Evolutionary conservation across 2,329 filamentous ascomycete genomes (phyloP).

Genomic region (Blumeria hordei): DNA sequence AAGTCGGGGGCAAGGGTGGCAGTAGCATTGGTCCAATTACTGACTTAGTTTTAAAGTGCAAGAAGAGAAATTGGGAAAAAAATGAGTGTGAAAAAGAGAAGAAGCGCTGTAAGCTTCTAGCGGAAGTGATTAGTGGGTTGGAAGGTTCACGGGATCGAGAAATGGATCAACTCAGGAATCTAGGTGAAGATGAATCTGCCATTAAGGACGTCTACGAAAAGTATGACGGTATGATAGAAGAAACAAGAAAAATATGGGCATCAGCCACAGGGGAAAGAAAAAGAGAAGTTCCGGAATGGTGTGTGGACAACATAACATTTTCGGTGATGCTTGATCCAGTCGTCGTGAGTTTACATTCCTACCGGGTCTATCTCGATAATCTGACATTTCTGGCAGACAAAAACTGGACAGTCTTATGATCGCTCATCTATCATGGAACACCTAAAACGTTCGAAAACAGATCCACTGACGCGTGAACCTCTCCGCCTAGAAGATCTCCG

Average conservation of each 20-base stretch:
- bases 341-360: constrained; percentile 13
- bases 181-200: neutral
- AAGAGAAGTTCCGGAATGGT: constrained; percentile 36
- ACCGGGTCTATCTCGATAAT: neutral
- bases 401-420: constrained; percentile 78
- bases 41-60: constrained; percentile 49
- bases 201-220: constrained; percentile 17
- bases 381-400: constrained; percentile 25
- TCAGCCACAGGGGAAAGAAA: constrained; percentile 24
- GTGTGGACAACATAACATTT: constrained; percentile 54
- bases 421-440: constrained; percentile 68
- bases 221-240: constrained; percentile 21
- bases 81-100: constrained; percentile 37
- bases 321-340: constrained; percentile 47
- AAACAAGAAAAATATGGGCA: constrained; percentile 27
- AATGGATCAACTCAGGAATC: constrained; percentile 3
- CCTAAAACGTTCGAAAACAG: constrained; percentile 46
- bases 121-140: constrained; percentile 30
- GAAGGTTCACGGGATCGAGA: constrained; percentile 21
- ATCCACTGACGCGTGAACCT: constrained; percentile 65
- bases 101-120: constrained; percentile 31
- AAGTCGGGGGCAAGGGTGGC: constrained; percentile 52
- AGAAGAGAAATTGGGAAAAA: constrained; percentile 67
- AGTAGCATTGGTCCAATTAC: constrained; percentile 47
- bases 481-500: constrained; percentile 45